Percentiles rank a stretch among this genome's conserved stretches.
Conservation (phyloP, 257 asterid genomes). For the Echites panduratus region DNA sequence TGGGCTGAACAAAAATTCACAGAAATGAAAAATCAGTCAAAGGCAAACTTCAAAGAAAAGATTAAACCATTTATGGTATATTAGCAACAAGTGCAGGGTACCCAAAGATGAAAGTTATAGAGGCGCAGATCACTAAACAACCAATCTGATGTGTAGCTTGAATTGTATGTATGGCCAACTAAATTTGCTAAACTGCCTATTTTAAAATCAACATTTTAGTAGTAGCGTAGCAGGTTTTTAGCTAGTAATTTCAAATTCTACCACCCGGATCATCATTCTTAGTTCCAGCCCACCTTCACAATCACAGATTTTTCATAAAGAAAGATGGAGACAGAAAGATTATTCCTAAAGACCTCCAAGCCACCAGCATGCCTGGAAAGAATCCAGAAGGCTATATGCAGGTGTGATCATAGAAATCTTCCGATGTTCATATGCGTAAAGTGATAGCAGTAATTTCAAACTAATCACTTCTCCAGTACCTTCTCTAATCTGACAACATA, state of each 20-base stretch:
- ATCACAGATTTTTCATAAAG: neutral
- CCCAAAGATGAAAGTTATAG: neutral
- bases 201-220: neutral
- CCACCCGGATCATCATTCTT: neutral
- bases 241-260: neutral
- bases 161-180: neutral
- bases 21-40: neutral
- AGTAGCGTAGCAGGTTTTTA: neutral
- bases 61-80: neutral
- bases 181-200: neutral
- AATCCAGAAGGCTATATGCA: neutral
- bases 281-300: neutral
- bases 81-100: neutral
- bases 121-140: neutral
- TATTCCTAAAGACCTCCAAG: neutral
- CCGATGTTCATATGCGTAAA: neutral
- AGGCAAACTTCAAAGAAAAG: neutral
- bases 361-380: neutral
- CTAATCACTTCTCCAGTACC: too few relatives aligned
- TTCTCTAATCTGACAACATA: too few relatives aligned
- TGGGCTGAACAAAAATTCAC: neutral
- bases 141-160: neutral
- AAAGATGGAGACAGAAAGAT: neutral
- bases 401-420: neutral
- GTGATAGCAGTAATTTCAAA: neutral